Conservation (phyloP, 1,284 basidiomycete species). For the Apiotrichum gracile region DNA sequence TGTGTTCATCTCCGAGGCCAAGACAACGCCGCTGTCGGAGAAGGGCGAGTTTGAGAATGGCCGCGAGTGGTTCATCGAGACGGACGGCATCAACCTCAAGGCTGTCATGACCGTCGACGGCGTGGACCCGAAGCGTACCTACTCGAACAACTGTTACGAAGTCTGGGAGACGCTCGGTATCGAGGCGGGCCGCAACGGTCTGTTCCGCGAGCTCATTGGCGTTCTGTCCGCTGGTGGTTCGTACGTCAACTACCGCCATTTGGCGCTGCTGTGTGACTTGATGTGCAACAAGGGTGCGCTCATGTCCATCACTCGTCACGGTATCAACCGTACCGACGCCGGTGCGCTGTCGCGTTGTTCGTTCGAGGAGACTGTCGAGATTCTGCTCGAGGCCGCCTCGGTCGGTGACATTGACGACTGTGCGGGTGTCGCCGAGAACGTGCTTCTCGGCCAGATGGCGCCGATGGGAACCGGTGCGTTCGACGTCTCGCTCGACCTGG, state of each 20-base stretch:
- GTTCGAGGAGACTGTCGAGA: constrained; percentile 99
- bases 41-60: constrained; percentile 52
- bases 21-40: constrained; percentile 61
- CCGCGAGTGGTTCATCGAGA: constrained; percentile 95
- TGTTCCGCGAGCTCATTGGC: constrained; percentile 84
- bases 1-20: constrained; percentile 91
- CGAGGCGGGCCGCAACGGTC: constrained; percentile 88
- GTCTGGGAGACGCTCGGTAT: constrained; percentile 96
- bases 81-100: constrained; percentile 92
- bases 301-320: constrained; percentile 99
- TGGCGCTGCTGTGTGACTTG: constrained; percentile 90
- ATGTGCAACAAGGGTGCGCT: constrained; percentile 95
- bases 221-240: constrained; percentile 99
- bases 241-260: constrained; percentile 97
- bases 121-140: constrained; percentile 85
- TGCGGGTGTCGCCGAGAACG: constrained; percentile 95
- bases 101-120: constrained; percentile 91
- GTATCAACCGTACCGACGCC: constrained; percentile 96
- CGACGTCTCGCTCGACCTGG: constrained; percentile 91
- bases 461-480: constrained; percentile 96
- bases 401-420: constrained; percentile 98
- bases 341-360: constrained; percentile 97
- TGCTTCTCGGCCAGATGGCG: constrained; percentile 97
- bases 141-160: constrained; percentile 96
- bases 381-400: constrained; percentile 96